Percentiles rank a stretch among this genome's conserved stretches.
phyloP scores from a whole-genome alignment of 2,329 filamentous ascomycete genomes.

The Xylaria multiplex region DNA sequence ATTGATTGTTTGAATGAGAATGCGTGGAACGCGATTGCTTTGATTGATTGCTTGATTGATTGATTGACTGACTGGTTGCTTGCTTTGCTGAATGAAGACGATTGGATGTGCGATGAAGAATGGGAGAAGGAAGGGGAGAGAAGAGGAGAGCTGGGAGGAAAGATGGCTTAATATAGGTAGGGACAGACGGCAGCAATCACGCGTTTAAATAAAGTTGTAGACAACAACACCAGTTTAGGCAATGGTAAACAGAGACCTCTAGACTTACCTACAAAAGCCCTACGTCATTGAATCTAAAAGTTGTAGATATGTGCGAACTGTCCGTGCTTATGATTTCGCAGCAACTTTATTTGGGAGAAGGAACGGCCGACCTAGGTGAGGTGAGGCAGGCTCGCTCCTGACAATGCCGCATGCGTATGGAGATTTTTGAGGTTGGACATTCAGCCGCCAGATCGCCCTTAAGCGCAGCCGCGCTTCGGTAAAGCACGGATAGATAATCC shows the following conservation, averaged over 20 bases:
- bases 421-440: constrained; percentile 33
- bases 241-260: constrained; percentile 11
- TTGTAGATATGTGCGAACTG: background rate
- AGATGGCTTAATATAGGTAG: background rate
- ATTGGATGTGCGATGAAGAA: constrained; percentile 9
- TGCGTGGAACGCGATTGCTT: constrained; percentile 4
- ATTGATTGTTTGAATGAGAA: background rate
- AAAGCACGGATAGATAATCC: background rate
- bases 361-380: background rate
- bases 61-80: no score
- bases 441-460: constrained; percentile 23
- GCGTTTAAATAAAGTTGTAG: background rate
- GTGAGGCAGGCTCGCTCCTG: constrained; percentile 16
- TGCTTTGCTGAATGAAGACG: no score
- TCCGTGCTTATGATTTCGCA: background rate
- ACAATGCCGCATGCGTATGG: constrained; percentile 16
- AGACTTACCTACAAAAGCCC: constrained; percentile 22
- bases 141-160: background rate
- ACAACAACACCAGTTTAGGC: constrained; percentile 6
- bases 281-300: constrained; percentile 1
- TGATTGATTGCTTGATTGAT: no score
- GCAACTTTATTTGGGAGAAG: background rate
- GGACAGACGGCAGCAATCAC: constrained; percentile 1
- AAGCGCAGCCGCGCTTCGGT: constrained; percentile 24
- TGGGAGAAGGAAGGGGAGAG: constrained; percentile 3